Evolutionary conservation across 2,329 filamentous ascomycete genomes (phyloP).

Genomic region (Colletotrichum eremochloae): DNA sequence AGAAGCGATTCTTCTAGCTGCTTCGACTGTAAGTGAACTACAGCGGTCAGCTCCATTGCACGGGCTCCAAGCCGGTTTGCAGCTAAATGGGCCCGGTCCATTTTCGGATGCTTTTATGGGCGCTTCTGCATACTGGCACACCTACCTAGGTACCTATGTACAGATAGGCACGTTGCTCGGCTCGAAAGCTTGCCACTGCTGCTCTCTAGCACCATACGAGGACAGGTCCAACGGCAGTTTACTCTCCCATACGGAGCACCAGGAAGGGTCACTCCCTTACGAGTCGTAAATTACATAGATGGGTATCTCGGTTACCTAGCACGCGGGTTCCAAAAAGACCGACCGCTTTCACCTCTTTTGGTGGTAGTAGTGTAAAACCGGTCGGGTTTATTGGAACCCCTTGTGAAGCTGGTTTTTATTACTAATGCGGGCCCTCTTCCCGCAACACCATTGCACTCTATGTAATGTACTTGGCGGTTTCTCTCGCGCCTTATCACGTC

Average conservation of each 20-base stretch:
- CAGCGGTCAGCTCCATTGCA: neutral
- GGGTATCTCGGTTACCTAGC: too few relatives aligned
- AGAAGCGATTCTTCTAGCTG: constrained; percentile 13
- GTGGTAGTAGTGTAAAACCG: too few relatives aligned
- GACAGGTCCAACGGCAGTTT: neutral
- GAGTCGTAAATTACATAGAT: neutral
- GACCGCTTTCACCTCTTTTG: too few relatives aligned
- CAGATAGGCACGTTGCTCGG: neutral
- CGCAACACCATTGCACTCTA: neutral
- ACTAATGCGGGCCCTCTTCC: neutral
- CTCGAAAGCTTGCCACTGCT: neutral
- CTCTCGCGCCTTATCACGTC: neutral
- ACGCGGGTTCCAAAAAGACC: too few relatives aligned
- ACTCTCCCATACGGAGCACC: neutral
- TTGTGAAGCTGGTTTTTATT: neutral
- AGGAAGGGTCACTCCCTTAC: neutral
- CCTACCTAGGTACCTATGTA: too few relatives aligned
- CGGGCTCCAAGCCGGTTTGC: neutral
- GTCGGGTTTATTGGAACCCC: too few relatives aligned
- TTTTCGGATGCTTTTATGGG: neutral
- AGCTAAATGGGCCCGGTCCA: neutral
- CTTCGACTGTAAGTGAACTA: constrained; percentile 5
- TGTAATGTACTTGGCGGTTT: neutral
- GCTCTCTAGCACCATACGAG: neutral
- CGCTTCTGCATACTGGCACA: neutral